Percentiles rank a stretch among this genome's conserved stretches.
Conservation (phyloP, 306 rosid genomes). For the Citrullus amarus region DNA sequence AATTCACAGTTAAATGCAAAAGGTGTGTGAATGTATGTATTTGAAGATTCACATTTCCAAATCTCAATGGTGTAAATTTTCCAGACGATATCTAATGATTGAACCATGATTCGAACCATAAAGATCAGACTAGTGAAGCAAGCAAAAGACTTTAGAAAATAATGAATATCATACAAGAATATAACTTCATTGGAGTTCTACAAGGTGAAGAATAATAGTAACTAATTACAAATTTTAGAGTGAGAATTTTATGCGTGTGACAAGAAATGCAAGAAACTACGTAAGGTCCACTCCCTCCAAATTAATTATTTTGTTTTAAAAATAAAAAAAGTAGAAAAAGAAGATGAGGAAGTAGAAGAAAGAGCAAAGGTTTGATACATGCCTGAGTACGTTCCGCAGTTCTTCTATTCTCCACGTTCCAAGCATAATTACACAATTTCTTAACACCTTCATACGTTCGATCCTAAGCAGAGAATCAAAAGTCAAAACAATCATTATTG, state of each 20-base stretch:
- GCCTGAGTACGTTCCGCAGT: slow-evolving; percentile 48
- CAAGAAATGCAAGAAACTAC: background rate
- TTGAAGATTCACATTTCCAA: background rate
- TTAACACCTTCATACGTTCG: slow-evolving; percentile 39
- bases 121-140: background rate
- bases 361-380: slow-evolving; percentile 10
- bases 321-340: background rate
- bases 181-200: background rate
- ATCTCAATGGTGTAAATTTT: background rate
- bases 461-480: slow-evolving; percentile 33
- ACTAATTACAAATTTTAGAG: background rate
- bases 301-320: background rate
- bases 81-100: background rate
- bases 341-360: background rate
- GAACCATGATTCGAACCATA: background rate
- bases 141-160: background rate
- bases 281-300: background rate
- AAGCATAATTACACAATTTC: slow-evolving; percentile 37
- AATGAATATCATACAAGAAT: background rate
- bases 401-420: slow-evolving; percentile 32
- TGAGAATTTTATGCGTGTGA: background rate
- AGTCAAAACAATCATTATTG: slow-evolving; percentile 11
- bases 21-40: background rate
- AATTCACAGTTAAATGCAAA: background rate
- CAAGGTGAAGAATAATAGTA: background rate